A percentile compares a stretch with the other conserved stretches of the same genome.
These are phyloP conservation scores for Volvariella surrecta DNA, from an alignment of 1,284 basidiomycete genomes.

Conservation along the genomic window DNA sequence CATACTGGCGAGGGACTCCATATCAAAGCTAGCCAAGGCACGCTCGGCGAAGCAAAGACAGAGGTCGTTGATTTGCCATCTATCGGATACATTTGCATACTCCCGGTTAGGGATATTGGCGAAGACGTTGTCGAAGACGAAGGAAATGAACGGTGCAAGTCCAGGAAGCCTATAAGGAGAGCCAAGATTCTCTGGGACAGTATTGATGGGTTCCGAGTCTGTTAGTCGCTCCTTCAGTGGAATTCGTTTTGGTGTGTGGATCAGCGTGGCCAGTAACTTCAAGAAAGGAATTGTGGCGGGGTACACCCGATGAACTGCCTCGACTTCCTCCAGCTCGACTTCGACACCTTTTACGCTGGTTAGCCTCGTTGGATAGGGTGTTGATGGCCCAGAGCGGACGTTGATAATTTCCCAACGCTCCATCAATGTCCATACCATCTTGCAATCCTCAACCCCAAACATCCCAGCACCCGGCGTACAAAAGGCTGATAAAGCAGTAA, in stretches of 20 bases:
- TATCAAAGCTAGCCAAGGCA: constrained; percentile 73
- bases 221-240: constrained; percentile 49
- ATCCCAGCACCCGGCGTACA: constrained; percentile 67
- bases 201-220: constrained; percentile 56
- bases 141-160: constrained; percentile 71
- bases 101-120: constrained; percentile 63
- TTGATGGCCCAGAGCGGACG: constrained; percentile 38
- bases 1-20: constrained; percentile 52
- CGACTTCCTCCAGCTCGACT: constrained; percentile 80
- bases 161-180: constrained; percentile 71
- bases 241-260: constrained; percentile 69
- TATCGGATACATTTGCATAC: constrained; percentile 67
- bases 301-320: constrained; percentile 71
- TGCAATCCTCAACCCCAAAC: constrained; percentile 73
- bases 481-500: constrained; percentile 82
- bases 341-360: constrained; percentile 63
- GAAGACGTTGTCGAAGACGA: constrained; percentile 88
- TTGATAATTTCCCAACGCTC: constrained; percentile 84
- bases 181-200: constrained; percentile 71
- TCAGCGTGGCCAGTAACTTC: constrained; percentile 72
- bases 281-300: constrained; percentile 87
- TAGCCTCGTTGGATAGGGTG: constrained; percentile 30
- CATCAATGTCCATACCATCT: constrained; percentile 75
- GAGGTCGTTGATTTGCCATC: constrained; percentile 83
- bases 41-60: constrained; percentile 84